Base-by-base conservation (phyloP, 345 rosid genomes). In the Cardamine chenopodiifolia region DNA sequence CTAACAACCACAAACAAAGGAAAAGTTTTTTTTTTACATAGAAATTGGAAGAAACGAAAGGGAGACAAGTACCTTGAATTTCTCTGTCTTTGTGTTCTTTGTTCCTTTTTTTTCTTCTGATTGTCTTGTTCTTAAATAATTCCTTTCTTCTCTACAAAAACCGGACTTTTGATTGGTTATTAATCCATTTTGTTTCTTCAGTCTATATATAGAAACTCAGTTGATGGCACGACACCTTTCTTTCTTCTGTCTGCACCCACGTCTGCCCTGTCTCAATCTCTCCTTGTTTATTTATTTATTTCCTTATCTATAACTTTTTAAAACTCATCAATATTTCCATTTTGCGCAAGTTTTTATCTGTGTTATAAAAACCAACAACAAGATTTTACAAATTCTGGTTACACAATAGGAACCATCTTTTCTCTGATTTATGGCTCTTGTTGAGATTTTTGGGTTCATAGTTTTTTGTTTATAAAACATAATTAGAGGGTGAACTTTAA, bases 191-290 rank as follows among this genome's bases (percentile, higher is more conserved):
- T 70, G 71, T 70, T 66, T 63, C 66, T 45, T 56, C 4, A 53
- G 37, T 8, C 79, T 69, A 75, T 68, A 68, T 75, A 68, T 75
- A 75, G 79, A 68, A 68, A 70, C 79, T 60, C 68, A 68, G 69
- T 75, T 70, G 67, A 68, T 77, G 75, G 75, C 71, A 77, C 75
- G 66, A 62, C 80, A 70, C 28, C 76, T 62, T 55, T 48, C 40
- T 18, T 53, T 70, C 65, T 55, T 25, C 71, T 76, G 74, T 60
- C 57, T 62, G 75, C 69, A 60, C 68, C 55, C 80, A 76, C 80
- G 75, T 76, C 75, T 55, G 11, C 65, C 65, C 75, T 76, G 70
- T 62, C 80, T 29, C 18, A 28, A 14, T 19, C 15, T 12, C 13
- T 11, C 52, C 13, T 20, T 25, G 0, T 17, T 48, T 58, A 4